These are phyloP conservation scores for Camellia sinensis DNA, from an alignment of 148 eudicot genomes.

Conservation along the genomic window DNA sequence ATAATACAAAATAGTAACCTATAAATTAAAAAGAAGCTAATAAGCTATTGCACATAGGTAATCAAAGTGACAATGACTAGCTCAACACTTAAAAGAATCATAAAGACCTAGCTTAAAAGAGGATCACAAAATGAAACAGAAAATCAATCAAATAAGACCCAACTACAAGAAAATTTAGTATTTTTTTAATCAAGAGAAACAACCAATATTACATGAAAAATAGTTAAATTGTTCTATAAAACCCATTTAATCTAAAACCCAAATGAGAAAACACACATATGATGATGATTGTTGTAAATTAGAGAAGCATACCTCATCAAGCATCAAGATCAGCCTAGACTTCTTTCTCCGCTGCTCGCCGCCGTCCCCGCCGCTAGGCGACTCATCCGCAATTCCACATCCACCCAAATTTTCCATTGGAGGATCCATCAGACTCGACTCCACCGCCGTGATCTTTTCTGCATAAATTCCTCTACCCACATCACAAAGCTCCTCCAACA, in stretches of 20 bases:
- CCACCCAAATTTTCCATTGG: slow-evolving; percentile 14
- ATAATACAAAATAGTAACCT: slow-evolving; percentile 3
- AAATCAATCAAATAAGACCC: neutral
- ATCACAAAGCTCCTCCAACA: slow-evolving; percentile 63
- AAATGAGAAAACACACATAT: neutral
- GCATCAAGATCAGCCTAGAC: slow-evolving; percentile 43
- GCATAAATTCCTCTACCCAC: slow-evolving; percentile 29
- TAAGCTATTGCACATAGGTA: neutral
- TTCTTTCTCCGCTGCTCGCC: slow-evolving; percentile 37
- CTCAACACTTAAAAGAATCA: slow-evolving; percentile 4
- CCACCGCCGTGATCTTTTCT: slow-evolving; percentile 11
- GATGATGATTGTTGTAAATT: neutral
- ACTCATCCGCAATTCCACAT: slow-evolving; percentile 20
- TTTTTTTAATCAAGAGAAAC: neutral
- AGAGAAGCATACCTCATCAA: slow-evolving; percentile 38
- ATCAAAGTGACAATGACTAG: slow-evolving; percentile 12
- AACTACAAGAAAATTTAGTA: neutral
- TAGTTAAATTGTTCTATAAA: neutral
- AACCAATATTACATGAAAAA: neutral
- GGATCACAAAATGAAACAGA: neutral
- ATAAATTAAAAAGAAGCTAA: slow-evolving; percentile 1
- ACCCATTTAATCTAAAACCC: neutral
- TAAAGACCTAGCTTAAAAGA: neutral
- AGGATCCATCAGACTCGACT: slow-evolving; percentile 29
- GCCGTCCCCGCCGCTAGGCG: slow-evolving; percentile 13